Evolutionary conservation across 2,329 filamentous ascomycete genomes (phyloP), one percentile per base, ranked within the genome.

Genomic region (Aspergillus tubingensis): DNA sequence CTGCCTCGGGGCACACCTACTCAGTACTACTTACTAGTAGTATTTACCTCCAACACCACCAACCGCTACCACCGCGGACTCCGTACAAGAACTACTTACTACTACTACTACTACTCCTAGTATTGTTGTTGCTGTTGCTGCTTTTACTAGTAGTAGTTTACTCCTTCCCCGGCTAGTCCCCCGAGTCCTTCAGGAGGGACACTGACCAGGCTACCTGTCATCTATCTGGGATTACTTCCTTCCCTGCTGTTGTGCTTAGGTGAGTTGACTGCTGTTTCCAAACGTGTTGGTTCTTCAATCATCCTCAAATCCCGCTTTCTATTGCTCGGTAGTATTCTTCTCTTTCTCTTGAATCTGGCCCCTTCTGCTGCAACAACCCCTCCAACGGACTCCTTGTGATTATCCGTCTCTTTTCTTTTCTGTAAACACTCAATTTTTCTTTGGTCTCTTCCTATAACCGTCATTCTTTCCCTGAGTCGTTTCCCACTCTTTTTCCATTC

Each of bases 221-320:
- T 58, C 57, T 47, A 58, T 54, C 44, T 51, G 57, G 57, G 27
- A 54, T 50, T 58, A 21, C 52, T 23, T 15, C 49, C 43, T 30
- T 19, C 27, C 19, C 36, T 17, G 30, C 53, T 43, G 36, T 3
- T 25, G 41, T 25, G 44, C 25, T 44, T 25, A 47, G 27, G 53
- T 36, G 39, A 55, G 53, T 55, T 55, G 38, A 54, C 52, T 43
- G 38, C 39, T 53, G 15, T 30, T 54, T 23, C 23, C 15, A 38
- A 55, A 55, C 53, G 41, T 55, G 53, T 55, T 55, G 53, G 52
- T 27, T n/a, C 25, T 38, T 27, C 38, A 4, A 30, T 27, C 5
- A 8, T 19, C 53, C 10, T 23, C 41, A 23, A 44, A 13, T 36
- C 11, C 4, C 19, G 53, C 43, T 44, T 36, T 36, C 32, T 36